phyloP scores from a whole-genome alignment of 2,329 filamentous ascomycete species.

The Alternaria ethzedia region DNA sequence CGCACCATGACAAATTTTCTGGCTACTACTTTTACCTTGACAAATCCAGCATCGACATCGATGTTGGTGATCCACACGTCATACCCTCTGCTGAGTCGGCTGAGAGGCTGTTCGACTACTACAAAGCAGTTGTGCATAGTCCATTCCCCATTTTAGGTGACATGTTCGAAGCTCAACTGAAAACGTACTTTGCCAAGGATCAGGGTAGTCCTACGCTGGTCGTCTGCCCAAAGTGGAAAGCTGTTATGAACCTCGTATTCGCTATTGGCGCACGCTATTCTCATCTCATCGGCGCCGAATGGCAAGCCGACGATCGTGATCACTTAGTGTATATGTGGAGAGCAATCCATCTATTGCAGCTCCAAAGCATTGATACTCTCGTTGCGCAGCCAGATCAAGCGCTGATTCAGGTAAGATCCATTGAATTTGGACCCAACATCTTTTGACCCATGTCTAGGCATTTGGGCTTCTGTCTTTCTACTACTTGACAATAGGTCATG shows the following conservation, averaged over 20 bases:
- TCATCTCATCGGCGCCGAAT: slow-evolving; percentile 31
- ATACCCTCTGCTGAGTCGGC: slow-evolving; percentile 36
- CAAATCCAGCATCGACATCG: slow-evolving; percentile 17
- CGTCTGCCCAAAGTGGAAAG: slow-evolving; percentile 35
- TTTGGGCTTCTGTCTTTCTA: slow-evolving; percentile 47
- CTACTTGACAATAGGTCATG: slow-evolving; percentile 45
- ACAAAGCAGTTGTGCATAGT: slow-evolving; percentile 31
- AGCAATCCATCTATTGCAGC: slow-evolving; percentile 17
- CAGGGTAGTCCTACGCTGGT: background rate
- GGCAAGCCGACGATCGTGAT: slow-evolving; percentile 27
- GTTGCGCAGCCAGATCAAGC: slow-evolving; percentile 30
- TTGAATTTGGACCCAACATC: background rate
- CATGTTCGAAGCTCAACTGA: slow-evolving; percentile 13
- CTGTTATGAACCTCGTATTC: slow-evolving; percentile 48
- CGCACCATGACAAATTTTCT: background rate
- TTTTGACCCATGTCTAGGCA: slow-evolving; percentile 30
- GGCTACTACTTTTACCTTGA: slow-evolving; percentile 39
- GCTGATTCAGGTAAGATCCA: slow-evolving; percentile 19
- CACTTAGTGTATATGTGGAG: slow-evolving; percentile 45
- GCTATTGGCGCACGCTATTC: slow-evolving; percentile 48
- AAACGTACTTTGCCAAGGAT: background rate
- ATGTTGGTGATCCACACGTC: slow-evolving; percentile 23
- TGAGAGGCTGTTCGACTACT: slow-evolving; percentile 36
- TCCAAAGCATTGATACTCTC: slow-evolving; percentile 28
- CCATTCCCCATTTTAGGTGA: slow-evolving; percentile 33